Conservation (phyloP, 495 filamentous ascomycete genomes). For the Penicillium macrosclerotiorum region DNA sequence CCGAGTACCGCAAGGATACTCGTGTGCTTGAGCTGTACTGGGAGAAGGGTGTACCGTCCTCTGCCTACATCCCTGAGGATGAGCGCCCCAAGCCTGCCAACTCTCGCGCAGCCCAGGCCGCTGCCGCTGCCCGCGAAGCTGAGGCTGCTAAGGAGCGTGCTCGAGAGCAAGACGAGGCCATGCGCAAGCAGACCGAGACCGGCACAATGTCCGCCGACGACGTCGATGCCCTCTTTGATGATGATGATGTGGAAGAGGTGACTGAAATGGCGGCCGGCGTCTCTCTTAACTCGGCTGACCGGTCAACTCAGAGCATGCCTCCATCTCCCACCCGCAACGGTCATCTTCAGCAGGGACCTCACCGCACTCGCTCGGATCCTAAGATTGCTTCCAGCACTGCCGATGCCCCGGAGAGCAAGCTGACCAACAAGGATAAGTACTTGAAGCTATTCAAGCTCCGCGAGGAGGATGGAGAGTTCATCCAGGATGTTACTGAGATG, state of each 20-base stretch:
- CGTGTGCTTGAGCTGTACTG: conserved; percentile 94
- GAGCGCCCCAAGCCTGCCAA: conserved; percentile 78
- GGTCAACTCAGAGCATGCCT: conserved; percentile 93
- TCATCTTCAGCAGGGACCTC: conserved; percentile 66
- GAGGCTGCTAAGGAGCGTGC: conserved; percentile 75
- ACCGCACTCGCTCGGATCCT: conserved; percentile 88
- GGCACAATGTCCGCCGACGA: conserved; percentile 87
- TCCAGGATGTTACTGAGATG: conserved; percentile 98
- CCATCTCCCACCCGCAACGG: conserved; percentile 83
- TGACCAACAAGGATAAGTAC: conserved; percentile 96
- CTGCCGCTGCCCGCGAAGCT: conserved; percentile 71
- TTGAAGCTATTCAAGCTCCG: conserved; percentile 82
- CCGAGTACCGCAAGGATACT: conserved; percentile 94
- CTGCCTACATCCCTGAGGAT: conserved; percentile 94
- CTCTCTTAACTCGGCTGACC: conserved; percentile 69
- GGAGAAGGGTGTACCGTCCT: conserved; percentile 98
- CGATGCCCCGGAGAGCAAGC: conserved; percentile 68
- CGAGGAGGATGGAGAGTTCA: conserved; percentile 92
- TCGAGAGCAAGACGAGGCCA: conserved; percentile 80
- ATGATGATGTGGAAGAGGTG: conserved; percentile 85
- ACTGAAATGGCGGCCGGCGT: conserved; percentile 83
- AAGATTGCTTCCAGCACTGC: conserved; percentile 75
- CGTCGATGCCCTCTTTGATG: conserved; percentile 86
- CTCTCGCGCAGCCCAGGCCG: conserved; percentile 63
- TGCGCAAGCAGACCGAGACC: conserved; percentile 88